Conservation (phyloP, 192 early-diverging fungal species). For the Piromyces finnis region DNA sequence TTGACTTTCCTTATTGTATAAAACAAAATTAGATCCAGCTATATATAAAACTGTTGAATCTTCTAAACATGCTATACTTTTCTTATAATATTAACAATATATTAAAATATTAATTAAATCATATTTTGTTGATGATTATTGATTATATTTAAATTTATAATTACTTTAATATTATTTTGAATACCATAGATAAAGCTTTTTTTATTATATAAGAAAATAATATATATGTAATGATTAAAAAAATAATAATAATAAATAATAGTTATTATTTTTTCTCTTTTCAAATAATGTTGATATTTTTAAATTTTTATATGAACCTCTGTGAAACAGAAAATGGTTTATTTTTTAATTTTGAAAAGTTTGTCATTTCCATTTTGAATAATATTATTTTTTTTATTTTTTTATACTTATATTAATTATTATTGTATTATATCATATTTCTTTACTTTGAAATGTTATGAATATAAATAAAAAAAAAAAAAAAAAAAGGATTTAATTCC, state of each 20-base stretch:
- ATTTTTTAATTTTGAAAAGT: background rate
- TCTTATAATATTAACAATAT: background rate
- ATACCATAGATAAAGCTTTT: background rate
- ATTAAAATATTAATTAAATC: too few relatives aligned
- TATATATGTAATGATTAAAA: too few relatives aligned
- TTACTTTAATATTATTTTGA: background rate
- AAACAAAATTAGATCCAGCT: slow-evolving; percentile 21
- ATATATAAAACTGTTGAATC: slow-evolving; percentile 28
- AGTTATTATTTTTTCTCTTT: background rate
- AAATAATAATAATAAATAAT: background rate
- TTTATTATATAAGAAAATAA: background rate
- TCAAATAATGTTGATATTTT: too few relatives aligned
- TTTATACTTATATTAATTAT: too few relatives aligned
- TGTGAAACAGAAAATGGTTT: background rate
- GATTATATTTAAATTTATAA: background rate
- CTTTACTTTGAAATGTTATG: too few relatives aligned
- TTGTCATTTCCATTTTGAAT: background rate
- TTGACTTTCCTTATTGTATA: slow-evolving; percentile 31
- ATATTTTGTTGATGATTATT: too few relatives aligned
- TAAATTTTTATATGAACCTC: too few relatives aligned
- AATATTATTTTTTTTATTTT: background rate
- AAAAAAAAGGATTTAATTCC: too few relatives aligned
- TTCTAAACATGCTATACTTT: slow-evolving; percentile 3
- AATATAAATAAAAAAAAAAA: too few relatives aligned
- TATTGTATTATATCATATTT: too few relatives aligned